Base-by-base conservation (phyloP, 768 basidiomycete species). In the Lactarius indigo region DNA sequence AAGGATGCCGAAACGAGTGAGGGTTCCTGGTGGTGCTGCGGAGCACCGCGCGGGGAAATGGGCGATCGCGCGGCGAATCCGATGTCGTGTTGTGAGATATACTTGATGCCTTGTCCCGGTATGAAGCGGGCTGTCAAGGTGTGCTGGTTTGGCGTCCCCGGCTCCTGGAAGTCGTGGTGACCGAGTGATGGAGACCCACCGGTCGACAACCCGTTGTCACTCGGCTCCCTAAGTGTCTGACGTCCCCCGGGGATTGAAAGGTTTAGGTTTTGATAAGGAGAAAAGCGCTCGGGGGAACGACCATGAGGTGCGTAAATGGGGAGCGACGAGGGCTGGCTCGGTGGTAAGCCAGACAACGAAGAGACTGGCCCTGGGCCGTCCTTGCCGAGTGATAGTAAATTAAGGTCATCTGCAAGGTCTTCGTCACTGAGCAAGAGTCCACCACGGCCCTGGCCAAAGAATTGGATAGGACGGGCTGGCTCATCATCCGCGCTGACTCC, bases 381-480 rank as follows among this genome's bases (percentile, higher is more conserved):
- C 55, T 77, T 80, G 66, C 81, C 81, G n/a, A 92, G 71, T 71
- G 79, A 88, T 68, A 92, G 79, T 64, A 85, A 72, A 28, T 84
- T 85, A 39, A 93, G 81, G 71, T 89, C 89, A 26, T 82, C 84
- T 0, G 89, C 89, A 15, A 94, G 83, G 68, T 94, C 92, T 59
- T 94, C 92, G 68, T 94, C 92, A 0, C 86, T 85, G 26, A 94
- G 77, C 76, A 89, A 78, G 33, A 91, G 78, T 2, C 89, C 87
- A 1, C 88, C 80, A 4, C 88, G 82, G 50, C 73, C 69, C 31
- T 76, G 71, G n/a, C 73, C 74, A 10, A 73, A 69, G 35, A 78
- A 74, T 68, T 68, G 81, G 70, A 60, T 79, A 73, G 61, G 61
- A 52, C 74, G 74, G 9, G 71, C 61, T 26, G 73, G 69, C 35